A percentile compares a stretch with the other conserved stretches of the same genome.
Evolutionary conservation across 192 early-diverging fungal genomes (phyloP).

Genomic region (Coemansia sp.): DNA sequence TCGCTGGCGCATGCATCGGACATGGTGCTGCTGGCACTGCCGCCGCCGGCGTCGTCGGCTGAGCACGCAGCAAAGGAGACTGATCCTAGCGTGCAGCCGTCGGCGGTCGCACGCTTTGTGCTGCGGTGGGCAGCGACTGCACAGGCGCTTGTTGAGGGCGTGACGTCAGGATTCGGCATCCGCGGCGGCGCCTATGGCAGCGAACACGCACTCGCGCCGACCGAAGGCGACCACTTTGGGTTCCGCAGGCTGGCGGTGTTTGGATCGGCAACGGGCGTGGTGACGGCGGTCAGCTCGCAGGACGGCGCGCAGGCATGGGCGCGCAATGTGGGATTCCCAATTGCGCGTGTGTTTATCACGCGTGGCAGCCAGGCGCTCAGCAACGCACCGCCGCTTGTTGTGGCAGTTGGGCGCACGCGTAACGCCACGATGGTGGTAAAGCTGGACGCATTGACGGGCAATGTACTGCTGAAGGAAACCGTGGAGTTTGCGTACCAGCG

Average conservation of each 20-base stretch:
- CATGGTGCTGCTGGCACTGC: conserved; percentile 80
- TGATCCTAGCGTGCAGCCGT: conserved; percentile 55
- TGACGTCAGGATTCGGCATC: conserved; percentile 45
- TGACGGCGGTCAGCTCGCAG: conserved; percentile 80
- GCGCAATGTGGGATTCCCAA: conserved; percentile 36
- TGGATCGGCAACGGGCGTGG: conserved; percentile 71
- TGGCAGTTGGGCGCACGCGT: conserved; percentile 25
- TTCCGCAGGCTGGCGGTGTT: conserved; percentile 88
- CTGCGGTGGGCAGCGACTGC: conserved; percentile 53
- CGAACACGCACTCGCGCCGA: background rate
- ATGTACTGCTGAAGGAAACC: background rate
- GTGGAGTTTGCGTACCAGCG: conserved; percentile 42
- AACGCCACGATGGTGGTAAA: conserved; percentile 32
- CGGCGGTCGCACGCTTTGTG: conserved; percentile 64
- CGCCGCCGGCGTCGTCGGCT: conserved; percentile 54
- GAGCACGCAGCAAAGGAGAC: conserved; percentile 40
- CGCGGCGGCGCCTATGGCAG: conserved; percentile 12
- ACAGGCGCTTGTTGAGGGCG: conserved; percentile 51
- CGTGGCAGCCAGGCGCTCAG: conserved; percentile 32
- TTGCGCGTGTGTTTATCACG: conserved; percentile 35
- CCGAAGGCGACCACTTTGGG: conserved; percentile 58
- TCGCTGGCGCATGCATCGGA: conserved; percentile 67
- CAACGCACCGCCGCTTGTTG: conserved; percentile 24
- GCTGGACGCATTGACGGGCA: conserved; percentile 40
- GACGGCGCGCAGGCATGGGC: conserved; percentile 81